These are phyloP conservation scores for Hansfordia pulvinata DNA, from an alignment of 2,329 filamentous ascomycete species.

Conservation along the genomic window DNA sequence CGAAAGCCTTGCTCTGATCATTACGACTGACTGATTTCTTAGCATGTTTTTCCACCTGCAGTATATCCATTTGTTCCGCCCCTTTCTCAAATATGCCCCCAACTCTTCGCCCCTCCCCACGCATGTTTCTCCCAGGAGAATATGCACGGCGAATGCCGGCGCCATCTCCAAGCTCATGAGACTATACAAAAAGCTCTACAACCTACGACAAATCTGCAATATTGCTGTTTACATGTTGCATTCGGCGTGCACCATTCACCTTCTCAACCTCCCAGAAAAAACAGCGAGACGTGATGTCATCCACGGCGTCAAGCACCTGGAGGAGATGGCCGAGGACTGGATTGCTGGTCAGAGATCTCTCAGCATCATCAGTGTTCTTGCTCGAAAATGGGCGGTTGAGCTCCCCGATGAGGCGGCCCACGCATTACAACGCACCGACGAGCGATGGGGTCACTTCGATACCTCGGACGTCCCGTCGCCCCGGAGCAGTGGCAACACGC, in stretches of 20 bases:
- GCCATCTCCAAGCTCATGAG: constrained; percentile 90
- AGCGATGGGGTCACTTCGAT: constrained; percentile 63
- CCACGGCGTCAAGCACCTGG: constrained; percentile 80
- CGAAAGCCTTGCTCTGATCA: neutral
- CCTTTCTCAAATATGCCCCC: constrained; percentile 83
- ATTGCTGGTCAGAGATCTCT: constrained; percentile 76
- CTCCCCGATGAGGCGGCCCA: constrained; percentile 70
- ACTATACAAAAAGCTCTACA: constrained; percentile 84
- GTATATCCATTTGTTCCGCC: constrained; percentile 89
- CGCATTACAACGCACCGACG: constrained; percentile 65
- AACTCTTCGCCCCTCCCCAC: constrained; percentile 68
- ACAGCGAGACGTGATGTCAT: constrained; percentile 80
- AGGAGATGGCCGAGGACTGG: constrained; percentile 95
- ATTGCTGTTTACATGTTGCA: constrained; percentile 93
- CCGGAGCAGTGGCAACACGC: constrained; percentile 12
- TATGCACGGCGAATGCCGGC: constrained; percentile 80
- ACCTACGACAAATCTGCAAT: constrained; percentile 87
- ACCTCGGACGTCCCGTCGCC: constrained; percentile 48
- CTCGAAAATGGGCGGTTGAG: constrained; percentile 79
- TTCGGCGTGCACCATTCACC: constrained; percentile 85
- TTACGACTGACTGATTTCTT: constrained; percentile 11
- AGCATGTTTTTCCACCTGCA: constrained; percentile 98
- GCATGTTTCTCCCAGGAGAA: constrained; percentile 79
- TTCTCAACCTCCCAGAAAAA: constrained; percentile 87
- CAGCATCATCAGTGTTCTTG: constrained; percentile 71